Evolutionary conservation across 768 basidiomycete genomes (phyloP), one percentile per base, ranked within the genome.

Genomic region (Boletus pseudopeckii): DNA sequence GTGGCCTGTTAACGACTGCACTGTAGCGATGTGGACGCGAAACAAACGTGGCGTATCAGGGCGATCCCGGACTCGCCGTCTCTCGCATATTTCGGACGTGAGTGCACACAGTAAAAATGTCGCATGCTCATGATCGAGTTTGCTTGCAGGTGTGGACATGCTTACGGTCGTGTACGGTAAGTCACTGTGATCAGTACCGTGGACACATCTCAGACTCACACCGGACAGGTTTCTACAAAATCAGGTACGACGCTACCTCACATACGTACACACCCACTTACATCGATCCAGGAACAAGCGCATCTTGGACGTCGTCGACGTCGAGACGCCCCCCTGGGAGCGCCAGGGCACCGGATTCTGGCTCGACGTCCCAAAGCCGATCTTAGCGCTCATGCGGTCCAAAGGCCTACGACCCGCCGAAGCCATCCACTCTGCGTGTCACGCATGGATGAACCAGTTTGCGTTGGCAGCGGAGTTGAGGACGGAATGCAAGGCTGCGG

Each of bases 381-480:
- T 81, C 20, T 67, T 92, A 44, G 64, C 75, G 7, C 64, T 84
- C n/a, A 74, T 92, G 65, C 69, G 70, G 13, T 56, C 59, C 11
- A 83, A 85, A 57, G 72, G 71, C 5, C 77, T 91, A 39, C 81
- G 85, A 54, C 77, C 83, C 1, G 90, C 92, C 0, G 92, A 82
- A 45, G 88, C 86, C 0, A 91, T 95, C 45, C 92, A 96, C 64
- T 80, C 90, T 5, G 92, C 92, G 3, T 77, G 86, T 59, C 93
- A 96, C 64, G 90, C 90, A 0, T 78, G 93, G 61, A 71, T 95
- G 57, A 92, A 91, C 62, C 79, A 82, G 39, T 92, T 91, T 60
- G 74, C 81, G 5, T 72, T 93, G 57, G 78, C 81, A 0, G 74
- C 77, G 30, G 90, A 92, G 52, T 67, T 94, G 33, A 78, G 74